Percentiles rank a stretch among this genome's conserved stretches.
Evolutionary conservation across 2,329 filamentous ascomycete species (phyloP).

Genomic region (Colletotrichum spaethianum): DNA sequence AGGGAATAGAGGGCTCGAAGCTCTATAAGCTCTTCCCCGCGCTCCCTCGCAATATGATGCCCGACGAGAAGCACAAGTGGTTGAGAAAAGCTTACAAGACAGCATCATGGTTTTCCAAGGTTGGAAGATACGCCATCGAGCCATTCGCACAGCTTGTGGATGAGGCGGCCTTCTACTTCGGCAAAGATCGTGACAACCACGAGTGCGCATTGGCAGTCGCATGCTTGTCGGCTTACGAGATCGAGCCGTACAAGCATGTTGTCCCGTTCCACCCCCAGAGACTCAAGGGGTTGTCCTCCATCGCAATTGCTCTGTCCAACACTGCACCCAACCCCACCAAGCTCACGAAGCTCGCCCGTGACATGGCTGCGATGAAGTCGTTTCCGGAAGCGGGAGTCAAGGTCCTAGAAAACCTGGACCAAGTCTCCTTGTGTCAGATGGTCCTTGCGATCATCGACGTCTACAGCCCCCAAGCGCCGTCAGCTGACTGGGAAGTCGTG

Average conservation of each 20-base stretch:
- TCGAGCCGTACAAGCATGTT: slow-evolving; percentile 65
- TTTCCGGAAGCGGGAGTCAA: slow-evolving; percentile 6
- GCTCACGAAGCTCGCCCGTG: slow-evolving; percentile 45
- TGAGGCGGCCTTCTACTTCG: slow-evolving; percentile 62
- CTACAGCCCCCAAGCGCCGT: slow-evolving; percentile 58
- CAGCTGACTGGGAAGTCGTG: slow-evolving; percentile 62
- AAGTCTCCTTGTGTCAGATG: slow-evolving; percentile 67
- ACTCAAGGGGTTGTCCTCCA: slow-evolving; percentile 64
- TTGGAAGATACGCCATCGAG: slow-evolving; percentile 62
- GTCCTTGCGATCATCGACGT: slow-evolving; percentile 64
- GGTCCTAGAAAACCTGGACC: slow-evolving; percentile 58
- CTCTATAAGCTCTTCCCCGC: slow-evolving; percentile 9
- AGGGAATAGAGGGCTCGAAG: background rate
- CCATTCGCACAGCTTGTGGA: slow-evolving; percentile 62
- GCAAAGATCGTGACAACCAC: slow-evolving; percentile 56
- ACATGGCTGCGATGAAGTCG: slow-evolving; percentile 42
- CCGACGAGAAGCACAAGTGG: slow-evolving; percentile 42
- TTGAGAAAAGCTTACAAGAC: slow-evolving; percentile 54
- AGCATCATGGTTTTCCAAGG: slow-evolving; percentile 55
- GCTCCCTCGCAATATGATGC: slow-evolving; percentile 9
- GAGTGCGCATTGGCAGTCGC: slow-evolving; percentile 61
- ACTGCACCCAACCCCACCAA: slow-evolving; percentile 58
- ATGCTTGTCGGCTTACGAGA: slow-evolving; percentile 62
- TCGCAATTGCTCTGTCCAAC: slow-evolving; percentile 67
- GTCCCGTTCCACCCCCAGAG: slow-evolving; percentile 66